Evolutionary conservation across 306 rosid species (phyloP).

Genomic region (Prunus mume): DNA sequence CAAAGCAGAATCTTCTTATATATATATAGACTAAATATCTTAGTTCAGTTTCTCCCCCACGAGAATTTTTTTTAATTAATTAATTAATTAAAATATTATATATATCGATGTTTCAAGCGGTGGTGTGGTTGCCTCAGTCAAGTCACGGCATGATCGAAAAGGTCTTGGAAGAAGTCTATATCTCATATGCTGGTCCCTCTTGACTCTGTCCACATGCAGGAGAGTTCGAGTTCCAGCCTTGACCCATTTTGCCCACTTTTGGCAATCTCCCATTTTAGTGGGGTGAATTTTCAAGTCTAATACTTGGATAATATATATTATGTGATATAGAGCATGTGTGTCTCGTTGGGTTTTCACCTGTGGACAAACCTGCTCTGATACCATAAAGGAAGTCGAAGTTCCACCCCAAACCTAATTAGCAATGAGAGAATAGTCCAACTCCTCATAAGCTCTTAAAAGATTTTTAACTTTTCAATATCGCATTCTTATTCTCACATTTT

Average conservation of each 20-base stretch:
- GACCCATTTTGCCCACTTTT: background rate
- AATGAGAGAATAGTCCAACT: too few species aligned
- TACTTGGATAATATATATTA: too few species aligned
- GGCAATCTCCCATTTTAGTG: too few species aligned
- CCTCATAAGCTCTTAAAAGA: too few species aligned
- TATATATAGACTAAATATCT: background rate
- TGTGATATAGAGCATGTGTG: too few species aligned
- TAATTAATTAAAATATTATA: background rate
- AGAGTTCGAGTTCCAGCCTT: background rate
- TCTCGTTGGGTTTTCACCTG: rapidly evolving
- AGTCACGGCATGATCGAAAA: slow-evolving; percentile 20
- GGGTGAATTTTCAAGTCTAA: rapidly evolving
- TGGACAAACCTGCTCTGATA: rapidly evolving
- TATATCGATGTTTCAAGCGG: background rate
- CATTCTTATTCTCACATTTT: too few species aligned
- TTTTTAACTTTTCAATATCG: too few species aligned
- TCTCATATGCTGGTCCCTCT: background rate
- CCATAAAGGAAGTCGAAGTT: too few species aligned
- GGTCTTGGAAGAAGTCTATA: background rate
- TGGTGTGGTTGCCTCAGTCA: slow-evolving; percentile 33
- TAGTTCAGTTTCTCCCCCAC: background rate
- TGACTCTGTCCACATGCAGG: background rate
- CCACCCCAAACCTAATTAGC: too few species aligned
- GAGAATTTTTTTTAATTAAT: background rate
- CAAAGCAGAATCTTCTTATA: slow-evolving; percentile 35